Percentiles rank a stretch among this genome's conserved stretches.
Conservation (phyloP, 768 basidiomycete species). For the Chalciporus sphaerocephalus region DNA sequence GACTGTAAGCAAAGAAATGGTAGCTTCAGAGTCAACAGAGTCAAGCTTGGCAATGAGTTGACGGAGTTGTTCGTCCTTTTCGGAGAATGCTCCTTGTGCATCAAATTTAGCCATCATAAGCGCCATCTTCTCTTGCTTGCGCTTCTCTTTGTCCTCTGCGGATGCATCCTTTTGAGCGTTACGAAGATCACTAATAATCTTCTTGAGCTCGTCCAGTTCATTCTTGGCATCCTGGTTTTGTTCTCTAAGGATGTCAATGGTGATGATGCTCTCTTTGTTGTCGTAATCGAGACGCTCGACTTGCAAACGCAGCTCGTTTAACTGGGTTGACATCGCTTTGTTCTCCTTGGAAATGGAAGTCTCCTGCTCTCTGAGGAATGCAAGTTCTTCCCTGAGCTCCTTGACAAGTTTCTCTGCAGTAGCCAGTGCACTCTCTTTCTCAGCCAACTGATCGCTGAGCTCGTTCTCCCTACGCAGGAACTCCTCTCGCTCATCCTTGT, state of each 20-base stretch:
- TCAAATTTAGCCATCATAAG: conserved; percentile 99
- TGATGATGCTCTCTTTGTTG: conserved; percentile 90
- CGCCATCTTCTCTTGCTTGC: conserved; percentile 99
- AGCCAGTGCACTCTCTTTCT: conserved; percentile 78
- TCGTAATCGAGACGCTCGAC: conserved; percentile 92
- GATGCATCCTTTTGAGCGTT: conserved; percentile 77
- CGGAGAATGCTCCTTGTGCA: conserved; percentile 88
- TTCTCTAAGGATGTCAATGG: conserved; percentile 92
- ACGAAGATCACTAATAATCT: conserved; percentile 74
- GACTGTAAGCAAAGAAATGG: conserved; percentile 53
- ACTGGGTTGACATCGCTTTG: conserved; percentile 87
- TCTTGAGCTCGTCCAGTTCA: conserved; percentile 88
- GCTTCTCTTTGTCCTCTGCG: conserved; percentile 96
- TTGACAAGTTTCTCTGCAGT: conserved; percentile 82
- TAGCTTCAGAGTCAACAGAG: conserved; percentile 60
- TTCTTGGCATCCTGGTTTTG: conserved; percentile 82
- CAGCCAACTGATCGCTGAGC: conserved; percentile 86
- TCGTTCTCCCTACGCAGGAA: conserved; percentile 97
- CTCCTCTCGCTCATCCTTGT: conserved; percentile 96
- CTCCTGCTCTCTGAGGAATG: conserved; percentile 90
- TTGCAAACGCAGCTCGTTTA: conserved; percentile 89
- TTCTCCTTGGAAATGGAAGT: conserved; percentile 82
- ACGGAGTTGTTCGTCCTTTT: conserved; percentile 92
- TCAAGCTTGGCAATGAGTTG: conserved; percentile 82
- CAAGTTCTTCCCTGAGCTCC: conserved; percentile 84